These are phyloP conservation scores for Bretschneidera sinensis DNA, from an alignment of 345 rosid genomes.

Conservation along the genomic window DNA sequence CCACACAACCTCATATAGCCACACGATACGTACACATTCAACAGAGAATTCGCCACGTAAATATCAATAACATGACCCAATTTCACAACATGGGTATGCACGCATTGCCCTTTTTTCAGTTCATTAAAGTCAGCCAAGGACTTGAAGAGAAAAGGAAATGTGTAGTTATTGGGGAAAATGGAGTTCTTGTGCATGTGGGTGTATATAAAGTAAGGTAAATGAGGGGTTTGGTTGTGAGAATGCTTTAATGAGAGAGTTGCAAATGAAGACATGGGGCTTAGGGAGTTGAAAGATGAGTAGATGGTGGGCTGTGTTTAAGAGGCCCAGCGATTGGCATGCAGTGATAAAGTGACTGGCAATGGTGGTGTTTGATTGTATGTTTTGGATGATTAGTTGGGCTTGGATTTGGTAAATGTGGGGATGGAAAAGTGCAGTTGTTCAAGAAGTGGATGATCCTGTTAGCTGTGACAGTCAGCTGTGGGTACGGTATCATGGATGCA, in stretches of 20 bases:
- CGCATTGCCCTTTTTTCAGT: conserved; percentile 24
- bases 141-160: conserved; percentile 56
- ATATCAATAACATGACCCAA: conserved; percentile 38
- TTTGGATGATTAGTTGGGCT: conserved; percentile 36
- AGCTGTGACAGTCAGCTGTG: not conserved
- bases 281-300: conserved; percentile 27
- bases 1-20: conserved; percentile 32
- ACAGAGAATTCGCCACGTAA: conserved; percentile 39
- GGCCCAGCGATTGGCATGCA: conserved; percentile 30
- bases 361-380: conserved; percentile 29
- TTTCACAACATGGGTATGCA: conserved; percentile 44
- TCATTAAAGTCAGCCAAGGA: conserved; percentile 37
- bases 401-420: conserved; percentile 42
- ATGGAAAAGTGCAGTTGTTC: conserved; percentile 15
- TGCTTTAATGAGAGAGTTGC: conserved; percentile 46
- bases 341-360: conserved; percentile 36
- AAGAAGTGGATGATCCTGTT: conserved; percentile 31
- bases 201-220: conserved; percentile 33
- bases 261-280: conserved; percentile 41
- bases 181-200: conserved; percentile 30
- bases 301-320: conserved; percentile 21
- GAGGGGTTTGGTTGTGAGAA: conserved; percentile 37
- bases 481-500: conserved; percentile 9
- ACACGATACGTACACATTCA: conserved; percentile 34
- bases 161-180: conserved; percentile 37